Conservation (phyloP, 2,329 filamentous ascomycete species). For the Trichoderma guizhouense region DNA sequence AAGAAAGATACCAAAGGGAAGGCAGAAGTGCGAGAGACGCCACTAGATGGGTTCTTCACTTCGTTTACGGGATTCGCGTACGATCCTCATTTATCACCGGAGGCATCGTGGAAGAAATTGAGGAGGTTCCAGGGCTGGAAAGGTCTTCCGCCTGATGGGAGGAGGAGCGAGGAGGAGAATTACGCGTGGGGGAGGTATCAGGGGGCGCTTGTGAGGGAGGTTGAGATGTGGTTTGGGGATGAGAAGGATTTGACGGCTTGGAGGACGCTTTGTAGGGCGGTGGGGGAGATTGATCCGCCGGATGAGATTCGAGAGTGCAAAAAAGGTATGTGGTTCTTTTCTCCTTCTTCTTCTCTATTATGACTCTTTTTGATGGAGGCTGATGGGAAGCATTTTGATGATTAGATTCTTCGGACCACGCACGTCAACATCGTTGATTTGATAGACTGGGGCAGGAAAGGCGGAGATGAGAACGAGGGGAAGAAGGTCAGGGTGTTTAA, state of each 20-base stretch:
- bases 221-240: background rate
- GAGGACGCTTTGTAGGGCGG: background rate
- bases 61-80: background rate
- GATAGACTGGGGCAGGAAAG: background rate
- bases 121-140: background rate
- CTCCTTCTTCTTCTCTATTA: background rate
- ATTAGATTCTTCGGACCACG: background rate
- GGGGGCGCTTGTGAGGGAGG: background rate
- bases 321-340: background rate
- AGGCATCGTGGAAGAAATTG: background rate
- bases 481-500: background rate
- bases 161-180: background rate
- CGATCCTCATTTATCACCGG: background rate
- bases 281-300: background rate
- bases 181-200: background rate
- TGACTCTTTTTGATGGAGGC: no score
- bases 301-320: background rate
- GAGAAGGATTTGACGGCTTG: background rate
- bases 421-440: slow-evolving; percentile 10
- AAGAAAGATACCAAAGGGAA: background rate
- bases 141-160: background rate
- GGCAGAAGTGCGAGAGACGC: background rate
- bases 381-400: background rate
- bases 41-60: background rate
- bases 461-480: background rate